Conservation (phyloP, 768 basidiomycete species). For the Pseudohyphozyma bogoriensis region DNA sequence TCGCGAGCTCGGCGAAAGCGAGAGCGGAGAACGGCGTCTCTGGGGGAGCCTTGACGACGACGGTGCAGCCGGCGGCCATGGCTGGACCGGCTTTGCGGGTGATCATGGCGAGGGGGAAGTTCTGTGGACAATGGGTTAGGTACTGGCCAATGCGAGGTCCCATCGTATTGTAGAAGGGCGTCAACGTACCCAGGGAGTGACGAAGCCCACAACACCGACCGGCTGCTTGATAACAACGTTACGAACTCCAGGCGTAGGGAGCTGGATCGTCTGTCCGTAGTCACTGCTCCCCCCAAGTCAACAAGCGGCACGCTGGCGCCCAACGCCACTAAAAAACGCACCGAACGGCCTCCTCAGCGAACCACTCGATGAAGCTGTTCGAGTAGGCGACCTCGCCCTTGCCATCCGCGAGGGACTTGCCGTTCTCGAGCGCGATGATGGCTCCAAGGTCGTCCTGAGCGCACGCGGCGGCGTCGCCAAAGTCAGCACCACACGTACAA, state of each 20-base stretch:
- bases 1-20: conserved; percentile 77
- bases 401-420: conserved; percentile 75
- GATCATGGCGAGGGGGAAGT: conserved; percentile 52
- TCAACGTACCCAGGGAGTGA: not conserved
- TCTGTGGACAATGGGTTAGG: no score
- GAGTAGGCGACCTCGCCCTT: conserved; percentile 73
- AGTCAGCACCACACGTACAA: no score
- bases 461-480: conserved; percentile 78
- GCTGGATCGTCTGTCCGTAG: conserved; percentile 85
- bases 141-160: not conserved
- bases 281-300: conserved; percentile 41
- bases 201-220: conserved; percentile 34
- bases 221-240: conserved; percentile 92
- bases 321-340: no score
- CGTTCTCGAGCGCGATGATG: conserved; percentile 69
- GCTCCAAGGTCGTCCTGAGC: no score
- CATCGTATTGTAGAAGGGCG: not conserved
- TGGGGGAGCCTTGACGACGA: conserved; percentile 58
- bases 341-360: conserved; percentile 79
- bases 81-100: conserved; percentile 81
- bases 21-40: conserved; percentile 87
- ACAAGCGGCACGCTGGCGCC: no score
- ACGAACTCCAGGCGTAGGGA: conserved; percentile 54
- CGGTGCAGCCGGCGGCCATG: conserved; percentile 90
- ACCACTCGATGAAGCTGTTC: conserved; percentile 12